Evolutionary conservation across 441 rosid genomes (phyloP), one percentile per base, ranked within the genome.

Genomic region (Gossypium gossypioides): DNA sequence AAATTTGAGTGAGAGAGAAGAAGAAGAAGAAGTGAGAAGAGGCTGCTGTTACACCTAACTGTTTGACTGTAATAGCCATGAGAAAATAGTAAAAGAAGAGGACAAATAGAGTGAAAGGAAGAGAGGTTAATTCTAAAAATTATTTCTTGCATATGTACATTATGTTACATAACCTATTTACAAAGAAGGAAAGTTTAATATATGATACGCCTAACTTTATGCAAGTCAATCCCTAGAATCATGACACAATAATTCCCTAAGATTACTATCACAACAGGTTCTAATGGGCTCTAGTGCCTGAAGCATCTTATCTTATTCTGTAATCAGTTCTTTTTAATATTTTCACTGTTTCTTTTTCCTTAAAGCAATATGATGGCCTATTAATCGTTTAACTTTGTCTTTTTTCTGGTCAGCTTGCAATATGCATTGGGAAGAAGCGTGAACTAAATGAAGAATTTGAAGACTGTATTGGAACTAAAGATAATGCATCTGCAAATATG

Each of bases 391-490:
- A 27, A 68, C 59, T 76, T 80, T 72, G 34, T n/a, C 29, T 59
- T 67, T 73, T 74, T 84, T 48, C 70, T 74, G 55, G 76, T 57
- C 87, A 96, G 99, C 96, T 96, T 79, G 88, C 98, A 59, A 90
- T 93, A 76, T 96, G 99, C 87, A 91, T 93, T 71, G 97, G 93
- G 75, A 91, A 78, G 86, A 96, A 87, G 86, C 81, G 83, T 74
- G 96, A 93, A 77, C 76, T 87, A 71, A 89, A 86, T 83, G 98
- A 90, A 81, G 99, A 90, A 52, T 91, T 88, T 77, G 75, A 87
- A 74, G 98, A 96, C 83, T 90, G 97, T 84, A 73, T 86, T 73
- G 97, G 87, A 78, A 87, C 88, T 82, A 84, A 81, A 21, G 93
- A 87, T 73, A 78, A 79, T 74, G 68, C 72, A 61, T 77, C 79